Evolutionary conservation across 2,329 filamentous ascomycete genomes (phyloP).

Genomic region (Orbilia oligospora): DNA sequence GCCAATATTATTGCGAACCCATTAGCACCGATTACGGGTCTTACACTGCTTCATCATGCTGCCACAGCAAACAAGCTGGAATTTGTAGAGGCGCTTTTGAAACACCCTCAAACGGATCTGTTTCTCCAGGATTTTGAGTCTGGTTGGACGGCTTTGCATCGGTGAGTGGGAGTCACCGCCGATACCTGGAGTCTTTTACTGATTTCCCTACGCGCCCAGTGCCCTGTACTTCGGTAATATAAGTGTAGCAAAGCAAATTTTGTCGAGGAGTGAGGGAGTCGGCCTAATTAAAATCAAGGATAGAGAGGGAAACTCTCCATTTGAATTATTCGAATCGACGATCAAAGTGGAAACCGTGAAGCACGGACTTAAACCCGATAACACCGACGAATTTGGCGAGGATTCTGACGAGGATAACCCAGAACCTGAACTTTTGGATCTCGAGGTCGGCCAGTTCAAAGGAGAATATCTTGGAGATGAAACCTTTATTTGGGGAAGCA

Average conservation of each 20-base stretch:
- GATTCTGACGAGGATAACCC: conserved; percentile 67
- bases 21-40: conserved; percentile 56
- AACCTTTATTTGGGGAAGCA: conserved; percentile 93
- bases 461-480: conserved; percentile 77
- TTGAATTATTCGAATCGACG: conserved; percentile 87
- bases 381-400: conserved; percentile 71
- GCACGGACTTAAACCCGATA: conserved; percentile 65
- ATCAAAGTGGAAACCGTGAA: conserved; percentile 75
- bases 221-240: conserved; percentile 64
- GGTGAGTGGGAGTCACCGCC: conserved; percentile 71
- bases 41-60: conserved; percentile 84
- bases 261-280: conserved; percentile 80
- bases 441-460: conserved; percentile 65
- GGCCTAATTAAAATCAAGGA: conserved; percentile 78
- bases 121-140: conserved; percentile 90
- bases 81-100: conserved; percentile 84
- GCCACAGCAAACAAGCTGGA: conserved; percentile 78
- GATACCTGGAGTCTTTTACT: conserved; percentile 83
- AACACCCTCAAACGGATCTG: conserved; percentile 85
- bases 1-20: conserved; percentile 73
- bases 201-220: conserved; percentile 37
- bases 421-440: conserved; percentile 58
- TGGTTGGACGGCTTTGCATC: conserved; percentile 94
- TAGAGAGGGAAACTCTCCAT: conserved; percentile 91
- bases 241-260: conserved; percentile 77